Base-by-base conservation (phyloP, 768 basidiomycete species). In the Boletus speciosus region DNA sequence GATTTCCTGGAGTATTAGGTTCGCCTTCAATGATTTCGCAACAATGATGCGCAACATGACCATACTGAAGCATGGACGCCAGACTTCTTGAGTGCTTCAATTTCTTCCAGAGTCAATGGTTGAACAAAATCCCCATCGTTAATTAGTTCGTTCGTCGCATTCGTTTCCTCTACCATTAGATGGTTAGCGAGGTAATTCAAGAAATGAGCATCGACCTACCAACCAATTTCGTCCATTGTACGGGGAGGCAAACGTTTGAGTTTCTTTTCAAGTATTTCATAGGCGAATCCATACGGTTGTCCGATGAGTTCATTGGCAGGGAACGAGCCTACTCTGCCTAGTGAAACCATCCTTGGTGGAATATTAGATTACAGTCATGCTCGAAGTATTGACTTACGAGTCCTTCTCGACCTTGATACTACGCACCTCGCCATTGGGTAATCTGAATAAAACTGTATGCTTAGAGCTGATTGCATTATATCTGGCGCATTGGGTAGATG, bases 81-180 rank as follows among this genome's bases (percentile, higher is more conserved):
- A 44, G 91, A 82, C 48, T 85, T 81, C 66, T 95, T 92, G 54
- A 98, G 71, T 7, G 80, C 76, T 63, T 88, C 82, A 47, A 99
- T 98, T 66, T 98, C 96, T 39, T 82, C 83, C 27, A 83, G 70
- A 2, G 90, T 90, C 54, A 98, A 72, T 29, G 91, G 88, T 60
- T 96, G 92, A 1, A 94, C 88, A 49, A 84, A 82, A 63, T 85
- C 80, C 3, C 85, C 88, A 57, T 96, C 94, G 62, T 90, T 88
- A 23, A 99, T 99, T 4, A 93, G 79, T 65, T 99, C 94, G 63
- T 99, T 99, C 4, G 94, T 99, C 2, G 95, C 96, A 48, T 90
- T 88, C 12, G 95, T 98, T 64, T 98, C 96, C 84, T 95, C 96
- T 96, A 61, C 10, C 36, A 36, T 16, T 10, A 9, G 15, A 48